These are phyloP conservation scores for Termitomyces titanicus DNA, from an alignment of 768 basidiomycete genomes.

Conservation along the genomic window DNA sequence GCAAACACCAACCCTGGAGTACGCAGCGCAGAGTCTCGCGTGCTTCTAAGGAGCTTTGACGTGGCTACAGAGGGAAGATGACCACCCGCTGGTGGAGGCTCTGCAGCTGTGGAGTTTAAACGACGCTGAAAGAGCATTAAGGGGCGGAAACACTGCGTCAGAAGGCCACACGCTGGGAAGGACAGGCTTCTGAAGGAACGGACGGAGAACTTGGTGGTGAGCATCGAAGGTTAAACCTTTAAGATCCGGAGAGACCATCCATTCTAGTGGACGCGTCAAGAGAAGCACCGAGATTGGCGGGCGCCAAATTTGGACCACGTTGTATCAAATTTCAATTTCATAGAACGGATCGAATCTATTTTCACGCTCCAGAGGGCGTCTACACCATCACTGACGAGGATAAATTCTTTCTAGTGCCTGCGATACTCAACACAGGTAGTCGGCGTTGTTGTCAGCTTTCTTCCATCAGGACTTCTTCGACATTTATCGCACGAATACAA, in stretches of 20 bases:
- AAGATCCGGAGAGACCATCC: conserved; percentile 40
- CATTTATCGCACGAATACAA: too few species aligned
- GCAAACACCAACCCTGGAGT: conserved; percentile 72
- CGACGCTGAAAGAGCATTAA: conserved; percentile 25
- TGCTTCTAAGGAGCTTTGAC: conserved; percentile 59
- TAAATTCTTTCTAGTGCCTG: too few species aligned
- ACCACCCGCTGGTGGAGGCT: conserved; percentile 77
- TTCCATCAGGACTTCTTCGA: too few species aligned
- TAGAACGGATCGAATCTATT: too few species aligned
- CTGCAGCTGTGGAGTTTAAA: conserved; percentile 49
- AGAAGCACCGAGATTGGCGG: conserved; percentile 1
- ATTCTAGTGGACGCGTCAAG: conserved; percentile 16
- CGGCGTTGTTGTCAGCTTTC: too few species aligned
- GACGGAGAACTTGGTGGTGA: conserved; percentile 29
- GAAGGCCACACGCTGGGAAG: conserved; percentile 11
- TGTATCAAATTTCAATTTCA: too few species aligned
- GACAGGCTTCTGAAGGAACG: conserved; percentile 19
- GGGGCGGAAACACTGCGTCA: not conserved
- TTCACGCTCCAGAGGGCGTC: too few species aligned
- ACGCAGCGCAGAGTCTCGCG: conserved; percentile 67
- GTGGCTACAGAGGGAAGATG: conserved; percentile 70
- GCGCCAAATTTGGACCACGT: conserved; percentile 3
- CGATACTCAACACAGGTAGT: too few species aligned
- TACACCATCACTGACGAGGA: too few species aligned
- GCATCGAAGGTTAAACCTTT: conserved; percentile 31